These are phyloP conservation scores for Eucalyptus victrix DNA, from an alignment of 345 rosid genomes.

Conservation along the genomic window DNA sequence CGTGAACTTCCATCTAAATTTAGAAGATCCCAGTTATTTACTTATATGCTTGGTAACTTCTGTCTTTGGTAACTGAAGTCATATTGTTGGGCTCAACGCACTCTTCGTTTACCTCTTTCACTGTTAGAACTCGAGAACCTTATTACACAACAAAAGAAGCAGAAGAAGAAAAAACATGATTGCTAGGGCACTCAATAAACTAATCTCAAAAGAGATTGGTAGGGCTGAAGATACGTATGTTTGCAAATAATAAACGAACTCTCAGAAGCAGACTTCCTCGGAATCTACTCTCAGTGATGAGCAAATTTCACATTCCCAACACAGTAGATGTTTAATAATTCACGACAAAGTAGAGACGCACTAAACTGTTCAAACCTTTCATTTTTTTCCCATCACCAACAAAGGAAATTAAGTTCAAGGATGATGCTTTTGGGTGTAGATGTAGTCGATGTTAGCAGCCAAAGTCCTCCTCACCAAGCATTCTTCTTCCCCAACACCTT, in stretches of 20 bases:
- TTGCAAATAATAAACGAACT: not conserved
- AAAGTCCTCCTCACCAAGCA: slow-evolving; percentile 41
- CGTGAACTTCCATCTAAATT: not conserved
- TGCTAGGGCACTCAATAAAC: not conserved
- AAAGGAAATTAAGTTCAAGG: not conserved
- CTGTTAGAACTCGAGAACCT: not conserved
- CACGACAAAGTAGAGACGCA: not conserved
- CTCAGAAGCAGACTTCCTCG: not conserved
- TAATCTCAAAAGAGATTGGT: not conserved
- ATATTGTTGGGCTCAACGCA: not conserved
- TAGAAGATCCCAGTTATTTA: not conserved
- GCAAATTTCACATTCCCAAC: not conserved
- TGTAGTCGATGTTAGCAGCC: slow-evolving; percentile 41
- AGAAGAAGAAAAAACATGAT: not conserved
- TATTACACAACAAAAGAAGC: not conserved
- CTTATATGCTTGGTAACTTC: not conserved
- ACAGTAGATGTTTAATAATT: not conserved
- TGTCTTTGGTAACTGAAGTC: not conserved
- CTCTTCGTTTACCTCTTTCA: not conserved
- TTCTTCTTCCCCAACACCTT: slow-evolving; percentile 34
- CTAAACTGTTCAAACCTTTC: not conserved
- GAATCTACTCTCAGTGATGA: not conserved
- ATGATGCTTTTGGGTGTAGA: slow-evolving; percentile 34
- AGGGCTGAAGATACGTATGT: not conserved
- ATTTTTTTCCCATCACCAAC: not conserved